Evolutionary conservation across 306 rosid species (phyloP).

Genomic region (Alnus glutinosa): DNA sequence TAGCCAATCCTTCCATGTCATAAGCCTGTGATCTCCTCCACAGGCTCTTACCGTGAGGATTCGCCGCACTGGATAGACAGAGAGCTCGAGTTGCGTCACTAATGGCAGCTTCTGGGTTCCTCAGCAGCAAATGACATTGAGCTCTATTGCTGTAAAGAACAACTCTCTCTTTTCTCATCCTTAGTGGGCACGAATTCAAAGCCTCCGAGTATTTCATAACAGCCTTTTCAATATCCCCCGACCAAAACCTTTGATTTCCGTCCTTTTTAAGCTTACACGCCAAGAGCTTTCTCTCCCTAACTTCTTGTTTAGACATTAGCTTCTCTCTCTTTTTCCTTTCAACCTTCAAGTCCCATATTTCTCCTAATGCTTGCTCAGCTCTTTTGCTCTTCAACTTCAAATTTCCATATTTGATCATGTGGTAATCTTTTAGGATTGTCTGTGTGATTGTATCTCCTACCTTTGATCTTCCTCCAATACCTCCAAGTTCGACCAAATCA

Average conservation of each 20-base stretch:
- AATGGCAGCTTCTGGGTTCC: constrained; percentile 51
- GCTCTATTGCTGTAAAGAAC: constrained; percentile 73
- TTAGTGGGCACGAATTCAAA: constrained; percentile 44
- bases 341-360: constrained; percentile 69
- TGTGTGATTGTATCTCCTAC: constrained; percentile 54
- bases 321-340: constrained; percentile 60
- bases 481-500: constrained; percentile 58
- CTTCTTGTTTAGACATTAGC: constrained; percentile 45
- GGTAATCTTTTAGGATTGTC: constrained; percentile 56
- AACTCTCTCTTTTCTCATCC: constrained; percentile 47
- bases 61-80: constrained; percentile 45
- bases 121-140: constrained; percentile 57
- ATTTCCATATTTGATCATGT: constrained; percentile 59
- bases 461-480: constrained; percentile 28
- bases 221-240: constrained; percentile 53
- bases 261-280: constrained; percentile 39
- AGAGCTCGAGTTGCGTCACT: constrained; percentile 68
- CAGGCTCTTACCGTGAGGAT: constrained; percentile 57
- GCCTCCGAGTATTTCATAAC: constrained; percentile 57
- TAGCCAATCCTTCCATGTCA: constrained; percentile 52
- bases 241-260: constrained; percentile 49
- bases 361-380: constrained; percentile 44
- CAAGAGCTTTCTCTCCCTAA: constrained; percentile 41
- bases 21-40: constrained; percentile 81
- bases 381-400: constrained; percentile 38